These are phyloP conservation scores for Calonectria pauciramosa DNA, from an alignment of 2,329 filamentous ascomycete species.

Conservation along the genomic window DNA sequence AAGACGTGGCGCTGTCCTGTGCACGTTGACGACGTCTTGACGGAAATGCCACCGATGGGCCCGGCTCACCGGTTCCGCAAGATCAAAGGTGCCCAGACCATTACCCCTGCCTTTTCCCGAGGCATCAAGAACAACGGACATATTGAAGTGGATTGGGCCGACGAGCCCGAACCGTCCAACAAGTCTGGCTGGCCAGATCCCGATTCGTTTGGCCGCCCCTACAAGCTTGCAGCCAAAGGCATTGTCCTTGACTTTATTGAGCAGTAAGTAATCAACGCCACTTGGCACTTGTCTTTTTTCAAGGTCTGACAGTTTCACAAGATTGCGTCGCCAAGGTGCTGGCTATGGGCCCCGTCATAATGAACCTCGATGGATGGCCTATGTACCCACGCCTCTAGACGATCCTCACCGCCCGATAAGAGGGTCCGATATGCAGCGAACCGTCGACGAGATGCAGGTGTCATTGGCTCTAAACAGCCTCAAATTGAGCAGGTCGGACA, in stretches of 20 bases:
- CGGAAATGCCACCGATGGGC: slow-evolving; percentile 68
- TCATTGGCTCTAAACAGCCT: slow-evolving; percentile 75
- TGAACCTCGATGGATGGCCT: slow-evolving; percentile 49
- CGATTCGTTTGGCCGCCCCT: slow-evolving; percentile 73
- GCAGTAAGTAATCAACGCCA: slow-evolving; percentile 60
- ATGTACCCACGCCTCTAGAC: slow-evolving; percentile 41
- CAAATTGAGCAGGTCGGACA: slow-evolving; percentile 62
- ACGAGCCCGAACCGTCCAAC: slow-evolving; percentile 70
- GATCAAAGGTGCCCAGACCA: slow-evolving; percentile 66
- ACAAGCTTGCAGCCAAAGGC: slow-evolving; percentile 74
- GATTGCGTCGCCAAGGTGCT: slow-evolving; percentile 55
- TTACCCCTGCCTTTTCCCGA: slow-evolving; percentile 69
- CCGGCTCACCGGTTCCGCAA: slow-evolving; percentile 74
- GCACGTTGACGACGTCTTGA: slow-evolving; percentile 84
- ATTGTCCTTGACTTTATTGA: slow-evolving; percentile 81
- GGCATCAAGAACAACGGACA: slow-evolving; percentile 79
- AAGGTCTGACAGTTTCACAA: slow-evolving; percentile 39
- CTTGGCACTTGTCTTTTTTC: not conserved
- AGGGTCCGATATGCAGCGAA: slow-evolving; percentile 57
- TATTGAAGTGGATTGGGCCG: slow-evolving; percentile 76
- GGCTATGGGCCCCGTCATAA: slow-evolving; percentile 51
- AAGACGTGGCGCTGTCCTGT: slow-evolving; percentile 91
- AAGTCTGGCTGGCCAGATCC: slow-evolving; percentile 70
- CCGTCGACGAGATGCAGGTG: slow-evolving; percentile 75
- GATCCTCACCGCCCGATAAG: slow-evolving; percentile 35